Evolutionary conservation across 1,284 basidiomycete species (phyloP).

Genomic region (Rhodotorula sp.): DNA sequence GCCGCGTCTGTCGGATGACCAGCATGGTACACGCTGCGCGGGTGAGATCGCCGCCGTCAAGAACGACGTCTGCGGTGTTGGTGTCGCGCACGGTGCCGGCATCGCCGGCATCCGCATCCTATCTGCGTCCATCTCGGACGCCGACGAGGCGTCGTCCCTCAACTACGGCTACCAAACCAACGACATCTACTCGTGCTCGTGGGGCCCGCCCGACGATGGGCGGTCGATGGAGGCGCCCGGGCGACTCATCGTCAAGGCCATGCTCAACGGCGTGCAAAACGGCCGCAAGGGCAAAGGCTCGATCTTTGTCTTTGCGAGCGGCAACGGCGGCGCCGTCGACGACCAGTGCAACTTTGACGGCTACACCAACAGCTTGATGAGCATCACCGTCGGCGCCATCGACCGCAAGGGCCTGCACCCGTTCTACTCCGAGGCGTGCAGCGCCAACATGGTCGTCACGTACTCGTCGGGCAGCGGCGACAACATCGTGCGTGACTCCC

Average conservation of each 20-base stretch:
- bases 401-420: conserved; percentile 92
- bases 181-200: conserved; percentile 88
- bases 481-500: conserved; percentile 68
- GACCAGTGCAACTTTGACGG: conserved; percentile 99
- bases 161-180: conserved; percentile 92
- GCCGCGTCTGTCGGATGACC: conserved; percentile 85
- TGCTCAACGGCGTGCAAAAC: conserved; percentile 90
- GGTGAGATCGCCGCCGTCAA: conserved; percentile 97
- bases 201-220: conserved; percentile 92
- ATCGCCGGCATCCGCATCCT: conserved; percentile 94
- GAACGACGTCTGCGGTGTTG: conserved; percentile 92
- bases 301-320: conserved; percentile 95
- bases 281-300: conserved; percentile 89
- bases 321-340: conserved; percentile 85
- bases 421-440: conserved; percentile 95
- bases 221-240: conserved; percentile 92
- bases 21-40: conserved; percentile 96
- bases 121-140: conserved; percentile 93
- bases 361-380: conserved; percentile 97
- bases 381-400: conserved; percentile 89
- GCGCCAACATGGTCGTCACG: conserved; percentile 93
- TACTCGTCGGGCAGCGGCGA: conserved; percentile 95
- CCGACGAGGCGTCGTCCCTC: conserved; percentile 94
- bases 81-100: conserved; percentile 87
- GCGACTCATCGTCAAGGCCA: conserved; percentile 88